Conservation (phyloP, 352 stramenopile species). For the Aphanomyces euteiches region DNA sequence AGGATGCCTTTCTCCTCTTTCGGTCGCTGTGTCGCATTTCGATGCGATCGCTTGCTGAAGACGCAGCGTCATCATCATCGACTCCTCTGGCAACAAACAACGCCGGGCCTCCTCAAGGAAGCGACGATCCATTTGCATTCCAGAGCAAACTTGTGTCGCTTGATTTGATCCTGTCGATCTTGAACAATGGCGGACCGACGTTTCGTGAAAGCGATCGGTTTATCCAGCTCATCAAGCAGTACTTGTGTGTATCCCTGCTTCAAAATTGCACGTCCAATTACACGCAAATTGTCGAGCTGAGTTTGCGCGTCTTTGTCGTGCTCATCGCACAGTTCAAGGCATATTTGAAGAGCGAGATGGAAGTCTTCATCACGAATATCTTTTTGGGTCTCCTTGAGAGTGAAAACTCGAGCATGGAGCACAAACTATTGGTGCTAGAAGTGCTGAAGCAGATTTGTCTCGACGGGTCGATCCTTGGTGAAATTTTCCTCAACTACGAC, state of each 20-base stretch:
- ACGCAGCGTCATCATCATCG: constrained; percentile 41
- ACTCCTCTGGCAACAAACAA: constrained; percentile 2
- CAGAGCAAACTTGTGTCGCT: constrained; percentile 97
- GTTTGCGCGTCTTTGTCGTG: constrained; percentile 97
- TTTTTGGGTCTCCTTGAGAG: constrained; percentile 97
- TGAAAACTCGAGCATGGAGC: constrained; percentile 95
- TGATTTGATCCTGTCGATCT: constrained; percentile 95
- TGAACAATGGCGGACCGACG: constrained; percentile 93
- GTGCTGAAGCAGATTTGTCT: constrained; percentile 94
- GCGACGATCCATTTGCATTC: constrained; percentile 90
- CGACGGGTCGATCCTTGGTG: constrained; percentile 91
- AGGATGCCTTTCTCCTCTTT: constrained; percentile 98
- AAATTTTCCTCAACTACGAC: constrained; percentile 99
- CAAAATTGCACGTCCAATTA: constrained; percentile 98
- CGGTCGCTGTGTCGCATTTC: constrained; percentile 93
- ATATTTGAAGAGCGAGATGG: constrained; percentile 97
- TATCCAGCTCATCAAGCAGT: constrained; percentile 95
- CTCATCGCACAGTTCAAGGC: constrained; percentile 92
- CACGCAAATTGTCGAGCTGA: constrained; percentile 94
- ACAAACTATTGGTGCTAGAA: constrained; percentile 97
- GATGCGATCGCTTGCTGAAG: constrained; percentile 91
- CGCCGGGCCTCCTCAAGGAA: constrained; percentile 34
- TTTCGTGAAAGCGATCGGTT: constrained; percentile 96
- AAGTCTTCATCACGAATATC: constrained; percentile 99
- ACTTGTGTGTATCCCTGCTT: constrained; percentile 96